Conservation (phyloP, 495 filamentous ascomycete species). For the Podospora anserina region DNA sequence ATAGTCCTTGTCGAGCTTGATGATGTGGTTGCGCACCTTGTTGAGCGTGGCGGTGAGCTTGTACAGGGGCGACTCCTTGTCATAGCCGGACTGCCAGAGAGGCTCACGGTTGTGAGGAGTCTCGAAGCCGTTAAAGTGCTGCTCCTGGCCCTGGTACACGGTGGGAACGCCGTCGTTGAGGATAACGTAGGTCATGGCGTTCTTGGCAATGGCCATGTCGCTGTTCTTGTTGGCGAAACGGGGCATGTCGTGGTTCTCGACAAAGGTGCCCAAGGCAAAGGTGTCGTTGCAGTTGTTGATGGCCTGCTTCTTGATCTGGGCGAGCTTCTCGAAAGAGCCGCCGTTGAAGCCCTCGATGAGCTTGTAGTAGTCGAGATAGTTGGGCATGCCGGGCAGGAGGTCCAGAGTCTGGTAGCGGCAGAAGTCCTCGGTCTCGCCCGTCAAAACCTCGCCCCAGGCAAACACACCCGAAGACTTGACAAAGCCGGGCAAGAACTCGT, state of each 20-base stretch:
- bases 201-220: conserved; percentile 62
- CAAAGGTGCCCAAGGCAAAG: conserved; percentile 56
- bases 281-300: conserved; percentile 30
- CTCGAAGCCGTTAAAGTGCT: conserved; percentile 58
- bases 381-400: conserved; percentile 66
- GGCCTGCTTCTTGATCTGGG: conserved; percentile 19
- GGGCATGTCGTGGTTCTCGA: conserved; percentile 77
- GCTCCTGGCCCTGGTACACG: conserved; percentile 63
- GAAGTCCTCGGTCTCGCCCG: conserved; percentile 26
- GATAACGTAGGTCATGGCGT: conserved; percentile 67
- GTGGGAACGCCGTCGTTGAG: conserved; percentile 57
- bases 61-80: conserved; percentile 58
- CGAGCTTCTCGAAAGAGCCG: conserved; percentile 22
- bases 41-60: conserved; percentile 55
- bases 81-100: conserved; percentile 64
- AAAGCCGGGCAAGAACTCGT: conserved; percentile 64
- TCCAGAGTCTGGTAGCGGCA: conserved; percentile 31
- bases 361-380: conserved; percentile 65
- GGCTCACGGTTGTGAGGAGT: conserved; percentile 71
- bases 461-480: conserved; percentile 67
- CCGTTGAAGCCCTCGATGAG: conserved; percentile 41
- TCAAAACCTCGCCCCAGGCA: conserved; percentile 61
- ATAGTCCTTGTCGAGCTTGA: conserved; percentile 46
- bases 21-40: conserved; percentile 58
- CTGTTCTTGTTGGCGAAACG: conserved; percentile 59